These are phyloP conservation scores for Phytophthora idaei DNA, from an alignment of 352 stramenopile species.

Conservation along the genomic window DNA sequence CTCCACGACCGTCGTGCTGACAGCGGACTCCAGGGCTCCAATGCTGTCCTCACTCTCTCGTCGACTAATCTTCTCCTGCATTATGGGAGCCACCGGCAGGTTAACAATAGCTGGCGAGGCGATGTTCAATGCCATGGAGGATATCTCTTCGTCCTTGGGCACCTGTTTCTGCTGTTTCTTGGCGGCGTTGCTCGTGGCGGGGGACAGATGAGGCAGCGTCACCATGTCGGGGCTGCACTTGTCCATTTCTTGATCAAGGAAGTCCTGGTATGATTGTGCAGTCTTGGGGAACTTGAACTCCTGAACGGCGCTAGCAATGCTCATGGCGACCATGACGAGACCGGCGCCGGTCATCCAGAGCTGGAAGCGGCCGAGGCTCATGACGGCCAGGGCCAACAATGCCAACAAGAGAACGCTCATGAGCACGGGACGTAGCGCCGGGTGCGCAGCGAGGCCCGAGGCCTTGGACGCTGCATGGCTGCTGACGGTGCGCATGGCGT, in stretches of 20 bases:
- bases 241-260: constrained; percentile 62
- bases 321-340: constrained; percentile 66
- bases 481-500: constrained; percentile 38
- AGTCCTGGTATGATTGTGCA: constrained; percentile 56
- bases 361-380: constrained; percentile 57
- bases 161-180: constrained; percentile 26
- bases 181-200: constrained; percentile 27
- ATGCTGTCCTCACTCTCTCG: constrained; percentile 44
- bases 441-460: constrained; percentile 22
- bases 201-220: constrained; percentile 54
- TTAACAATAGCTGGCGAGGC: constrained; percentile 45
- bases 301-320: constrained; percentile 64
- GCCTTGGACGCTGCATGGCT: constrained; percentile 32
- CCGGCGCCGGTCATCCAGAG: constrained; percentile 73
- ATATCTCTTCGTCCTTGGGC: constrained; percentile 20
- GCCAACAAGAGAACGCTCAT: constrained; percentile 43
- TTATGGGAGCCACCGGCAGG: constrained; percentile 11
- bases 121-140: constrained; percentile 48
- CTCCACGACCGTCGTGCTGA: constrained; percentile 24
- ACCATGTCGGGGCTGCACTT: constrained; percentile 51
- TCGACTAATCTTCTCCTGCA: constrained; percentile 28
- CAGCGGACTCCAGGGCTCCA: constrained; percentile 36
- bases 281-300: constrained; percentile 57
- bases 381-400: constrained; percentile 52
- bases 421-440: constrained; percentile 35